Evolutionary conservation across 768 basidiomycete genomes (phyloP).

Genomic region (Gymnopilus junonius): DNA sequence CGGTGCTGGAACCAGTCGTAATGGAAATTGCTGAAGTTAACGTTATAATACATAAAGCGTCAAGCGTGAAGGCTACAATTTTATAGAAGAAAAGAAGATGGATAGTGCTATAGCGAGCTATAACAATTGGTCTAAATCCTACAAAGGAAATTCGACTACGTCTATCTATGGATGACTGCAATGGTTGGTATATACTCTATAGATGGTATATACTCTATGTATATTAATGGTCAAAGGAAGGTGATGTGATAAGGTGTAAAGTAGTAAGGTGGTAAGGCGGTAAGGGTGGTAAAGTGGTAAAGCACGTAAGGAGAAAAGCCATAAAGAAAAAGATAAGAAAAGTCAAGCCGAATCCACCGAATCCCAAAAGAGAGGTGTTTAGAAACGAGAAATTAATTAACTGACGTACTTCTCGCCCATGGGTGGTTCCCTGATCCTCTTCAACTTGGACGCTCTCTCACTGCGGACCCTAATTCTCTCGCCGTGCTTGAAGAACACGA

Average conservation of each 20-base stretch:
- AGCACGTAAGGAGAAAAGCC: background rate
- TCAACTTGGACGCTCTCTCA: constrained; percentile 20
- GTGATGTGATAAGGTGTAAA: background rate
- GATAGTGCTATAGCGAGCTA: too few relatives aligned
- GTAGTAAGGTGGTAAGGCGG: too few relatives aligned
- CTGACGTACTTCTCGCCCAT: background rate
- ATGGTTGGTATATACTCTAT: background rate
- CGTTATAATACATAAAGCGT: too few relatives aligned
- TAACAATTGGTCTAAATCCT: background rate
- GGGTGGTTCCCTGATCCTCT: constrained; percentile 9
- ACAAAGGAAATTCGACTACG: background rate
- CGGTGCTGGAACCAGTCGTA: too few relatives aligned
- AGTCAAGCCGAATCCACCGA: background rate
- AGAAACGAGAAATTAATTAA: background rate
- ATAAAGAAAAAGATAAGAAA: background rate
- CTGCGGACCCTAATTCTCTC: constrained; percentile 38
- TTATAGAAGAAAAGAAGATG: too few relatives aligned
- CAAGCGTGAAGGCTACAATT: too few relatives aligned
- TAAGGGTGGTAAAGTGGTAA: too few relatives aligned
- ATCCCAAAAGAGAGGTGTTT: background rate
- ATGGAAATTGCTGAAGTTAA: too few relatives aligned
- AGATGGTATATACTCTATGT: background rate
- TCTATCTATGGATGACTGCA: background rate
- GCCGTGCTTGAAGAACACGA: constrained; percentile 45
- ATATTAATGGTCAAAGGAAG: background rate